Evolutionary conservation across 352 stramenopile species (phyloP).

Genomic region (Pythium grandisporangium): DNA sequence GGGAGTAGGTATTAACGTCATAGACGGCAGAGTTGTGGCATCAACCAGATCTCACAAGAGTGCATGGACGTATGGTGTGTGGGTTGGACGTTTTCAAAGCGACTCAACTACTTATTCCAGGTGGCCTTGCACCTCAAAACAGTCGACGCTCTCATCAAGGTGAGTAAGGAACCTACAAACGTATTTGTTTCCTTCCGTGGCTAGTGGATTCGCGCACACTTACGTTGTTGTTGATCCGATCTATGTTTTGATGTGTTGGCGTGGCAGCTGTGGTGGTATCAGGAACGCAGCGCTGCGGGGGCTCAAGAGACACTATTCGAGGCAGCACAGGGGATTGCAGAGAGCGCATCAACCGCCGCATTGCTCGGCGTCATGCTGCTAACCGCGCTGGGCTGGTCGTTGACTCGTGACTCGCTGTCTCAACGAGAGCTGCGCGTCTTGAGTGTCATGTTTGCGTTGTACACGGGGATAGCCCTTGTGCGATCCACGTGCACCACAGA

Average conservation of each 20-base stretch:
- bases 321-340: slow-evolving; percentile 17
- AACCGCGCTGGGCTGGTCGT: slow-evolving; percentile 50
- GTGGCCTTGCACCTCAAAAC: slow-evolving; percentile 36
- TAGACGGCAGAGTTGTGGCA: too few relatives aligned
- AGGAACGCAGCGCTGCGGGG: slow-evolving; percentile 27
- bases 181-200: too few relatives aligned
- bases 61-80: too few relatives aligned
- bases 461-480: slow-evolving; percentile 23
- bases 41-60: too few relatives aligned
- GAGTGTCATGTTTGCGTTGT: slow-evolving; percentile 23
- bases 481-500: slow-evolving; percentile 33
- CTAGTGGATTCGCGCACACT: too few relatives aligned
- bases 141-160: slow-evolving; percentile 35
- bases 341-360: slow-evolving; percentile 25
- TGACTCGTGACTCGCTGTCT: slow-evolving; percentile 36
- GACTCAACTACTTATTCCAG: slow-evolving; percentile 45
- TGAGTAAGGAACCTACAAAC: too few relatives aligned
- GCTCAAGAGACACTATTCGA: slow-evolving; percentile 18
- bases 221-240: not conserved
- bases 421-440: slow-evolving; percentile 28
- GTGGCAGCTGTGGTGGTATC: slow-evolving; percentile 36
- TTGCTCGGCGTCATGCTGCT: slow-evolving; percentile 39
- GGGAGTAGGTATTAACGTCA: too few relatives aligned
- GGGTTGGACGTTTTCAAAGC: too few relatives aligned
- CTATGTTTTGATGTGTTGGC: not conserved